Base-by-base conservation (phyloP, 495 filamentous ascomycete species). In the Talaromyces ruber region DNA sequence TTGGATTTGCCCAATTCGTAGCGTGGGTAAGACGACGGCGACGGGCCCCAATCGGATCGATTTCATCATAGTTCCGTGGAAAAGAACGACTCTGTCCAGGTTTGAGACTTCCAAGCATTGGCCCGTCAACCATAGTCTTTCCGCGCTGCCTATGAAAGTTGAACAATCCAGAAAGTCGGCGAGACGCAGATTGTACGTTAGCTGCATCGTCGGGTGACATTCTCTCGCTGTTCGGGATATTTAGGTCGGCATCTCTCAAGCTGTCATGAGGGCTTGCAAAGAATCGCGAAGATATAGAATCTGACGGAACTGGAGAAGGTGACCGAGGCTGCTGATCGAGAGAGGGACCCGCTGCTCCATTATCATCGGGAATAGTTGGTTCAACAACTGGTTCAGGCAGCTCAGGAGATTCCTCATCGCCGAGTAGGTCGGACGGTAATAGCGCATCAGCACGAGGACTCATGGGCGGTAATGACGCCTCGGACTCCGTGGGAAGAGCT, bases 51-150 rank as follows among this genome's bases (percentile, higher is more conserved):
- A 86, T 85, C n/a, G 86, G 84, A 66, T 90, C 88, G 29, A 90
- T 81, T 14, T 87, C 67, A 77, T 88, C 80, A 71, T 86, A 63
- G 74, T 84, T 77, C 69, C 84, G 84, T 62, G 91, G 91, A 64
- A 93, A 88, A 11, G 91, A 95, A 66, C 91, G 90, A 68, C 90
- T 92, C 67, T 96, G 89, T 3, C 83, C 82, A 57, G 86, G 75
- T 69, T 90, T 91, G 30, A 96, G 76, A 37, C 84, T 85, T 14
- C 91, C 91, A 21, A 95, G 70, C 47, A 85, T 78, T 16, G 86
- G 83, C 54, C 88, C 85, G 25, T 89, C 83, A 9, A 89, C 87
- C 55, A 81, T 71, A 3, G 84, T 82, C 71, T 93, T 95, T 12
- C 84, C 84, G 61, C 86, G 86, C 63, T 87, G 86, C 6, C 89